Conservation (phyloP, 176 grass and related monocot genomes). For the Bromus sterilis region DNA sequence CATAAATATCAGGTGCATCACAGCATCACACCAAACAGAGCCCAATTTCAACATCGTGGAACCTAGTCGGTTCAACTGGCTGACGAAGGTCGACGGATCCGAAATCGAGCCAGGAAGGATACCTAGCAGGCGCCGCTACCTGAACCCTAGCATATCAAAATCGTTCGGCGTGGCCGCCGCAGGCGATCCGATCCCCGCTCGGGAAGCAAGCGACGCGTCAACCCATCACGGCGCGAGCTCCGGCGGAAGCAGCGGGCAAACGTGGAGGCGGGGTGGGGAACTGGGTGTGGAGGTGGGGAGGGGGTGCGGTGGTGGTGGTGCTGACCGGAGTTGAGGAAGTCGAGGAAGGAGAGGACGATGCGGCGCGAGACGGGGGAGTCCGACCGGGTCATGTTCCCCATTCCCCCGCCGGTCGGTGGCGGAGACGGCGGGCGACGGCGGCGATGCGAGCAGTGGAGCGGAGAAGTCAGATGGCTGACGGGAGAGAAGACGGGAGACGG, state of each 20-base stretch:
- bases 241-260: not conserved
- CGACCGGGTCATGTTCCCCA: constrained; percentile 44
- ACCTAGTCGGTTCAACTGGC: not conserved
- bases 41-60: not conserved
- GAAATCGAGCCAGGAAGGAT: not conserved
- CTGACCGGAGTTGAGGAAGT: constrained; percentile 75
- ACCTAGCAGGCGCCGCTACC: not conserved
- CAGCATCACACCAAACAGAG: not conserved
- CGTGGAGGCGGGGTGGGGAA: not conserved
- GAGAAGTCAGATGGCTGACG: not conserved
- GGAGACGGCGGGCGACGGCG: not conserved
- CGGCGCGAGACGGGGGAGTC: constrained; percentile 62
- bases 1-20: not conserved
- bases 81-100: not conserved
- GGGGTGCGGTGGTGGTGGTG: not conserved
- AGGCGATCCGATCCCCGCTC: not conserved
- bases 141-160: not conserved
- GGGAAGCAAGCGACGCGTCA: not conserved
- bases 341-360: constrained; percentile 69
- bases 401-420: not conserved
- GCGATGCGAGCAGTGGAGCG: not conserved
- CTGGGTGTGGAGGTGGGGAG: not conserved
- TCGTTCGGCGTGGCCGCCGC: not conserved
- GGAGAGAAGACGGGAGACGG: not conserved
- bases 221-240: too few species aligned